Percentiles rank a stretch among this genome's conserved stretches.
Conservation (phyloP, 2,329 filamentous ascomycete genomes). For the Cercospora sp. region DNA sequence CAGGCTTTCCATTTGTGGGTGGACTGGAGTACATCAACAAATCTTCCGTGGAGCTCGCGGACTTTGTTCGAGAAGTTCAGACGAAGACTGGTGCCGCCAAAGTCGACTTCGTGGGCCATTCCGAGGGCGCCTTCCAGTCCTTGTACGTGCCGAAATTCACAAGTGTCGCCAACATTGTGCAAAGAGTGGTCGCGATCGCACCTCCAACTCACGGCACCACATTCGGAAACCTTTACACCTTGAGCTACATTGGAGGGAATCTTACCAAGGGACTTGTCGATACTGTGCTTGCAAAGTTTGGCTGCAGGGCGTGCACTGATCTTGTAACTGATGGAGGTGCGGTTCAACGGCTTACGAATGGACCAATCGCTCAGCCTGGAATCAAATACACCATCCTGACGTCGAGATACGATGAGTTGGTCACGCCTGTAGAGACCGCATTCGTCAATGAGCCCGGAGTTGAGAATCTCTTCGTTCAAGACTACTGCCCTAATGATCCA, state of each 20-base stretch:
- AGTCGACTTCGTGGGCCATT: slow-evolving; percentile 31
- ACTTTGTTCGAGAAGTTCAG: slow-evolving; percentile 27
- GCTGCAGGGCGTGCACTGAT: slow-evolving; percentile 29
- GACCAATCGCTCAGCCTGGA: slow-evolving; percentile 28
- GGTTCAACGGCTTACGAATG: slow-evolving; percentile 22
- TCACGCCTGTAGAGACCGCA: slow-evolving; percentile 27
- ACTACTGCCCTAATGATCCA: slow-evolving; percentile 28
- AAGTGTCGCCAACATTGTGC: slow-evolving; percentile 22
- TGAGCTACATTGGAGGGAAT: slow-evolving; percentile 26
- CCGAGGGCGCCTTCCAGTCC: slow-evolving; percentile 31
- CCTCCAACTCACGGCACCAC: slow-evolving; percentile 32
- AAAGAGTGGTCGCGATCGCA: slow-evolving; percentile 30
- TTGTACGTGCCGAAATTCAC: slow-evolving; percentile 31
- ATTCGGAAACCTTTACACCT: slow-evolving; percentile 25
- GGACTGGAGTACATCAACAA: slow-evolving; percentile 27
- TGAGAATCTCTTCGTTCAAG: slow-evolving; percentile 29
- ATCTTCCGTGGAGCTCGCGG: slow-evolving; percentile 26
- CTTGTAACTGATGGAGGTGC: slow-evolving; percentile 25
- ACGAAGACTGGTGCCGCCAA: slow-evolving; percentile 23
- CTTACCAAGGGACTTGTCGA: slow-evolving; percentile 23
- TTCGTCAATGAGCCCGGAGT: slow-evolving; percentile 31
- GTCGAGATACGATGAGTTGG: slow-evolving; percentile 29
- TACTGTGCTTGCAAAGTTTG: slow-evolving; percentile 20
- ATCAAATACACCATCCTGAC: slow-evolving; percentile 28
- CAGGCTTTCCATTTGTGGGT: slow-evolving; percentile 26